These are phyloP conservation scores for Leishmania guyanensis DNA, from an alignment of 208 protist genomes.

Conservation along the genomic window DNA sequence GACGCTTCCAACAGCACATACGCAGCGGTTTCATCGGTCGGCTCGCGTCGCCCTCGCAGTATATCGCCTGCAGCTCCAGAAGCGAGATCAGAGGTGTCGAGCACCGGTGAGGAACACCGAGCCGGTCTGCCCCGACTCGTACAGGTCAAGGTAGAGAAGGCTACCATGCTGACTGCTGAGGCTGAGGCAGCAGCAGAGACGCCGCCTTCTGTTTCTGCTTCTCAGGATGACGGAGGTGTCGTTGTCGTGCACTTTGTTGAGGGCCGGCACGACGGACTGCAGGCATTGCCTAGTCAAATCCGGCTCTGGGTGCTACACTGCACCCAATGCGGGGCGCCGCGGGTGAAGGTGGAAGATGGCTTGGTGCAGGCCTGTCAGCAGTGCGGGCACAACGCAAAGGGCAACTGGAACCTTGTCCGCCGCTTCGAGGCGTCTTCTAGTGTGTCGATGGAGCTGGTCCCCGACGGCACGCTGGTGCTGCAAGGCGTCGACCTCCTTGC, in stretches of 20 bases:
- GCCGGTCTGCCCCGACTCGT: neutral
- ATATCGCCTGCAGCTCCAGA: constrained; percentile 2
- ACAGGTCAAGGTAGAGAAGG: constrained; percentile 27
- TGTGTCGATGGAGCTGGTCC: constrained; percentile 78
- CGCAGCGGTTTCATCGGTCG: neutral
- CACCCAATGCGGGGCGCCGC: constrained; percentile 43
- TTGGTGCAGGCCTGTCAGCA: constrained; percentile 40
- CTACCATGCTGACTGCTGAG: neutral
- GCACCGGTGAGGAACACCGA: neutral
- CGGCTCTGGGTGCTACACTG: constrained; percentile 83
- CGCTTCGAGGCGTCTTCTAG: constrained; percentile 48
- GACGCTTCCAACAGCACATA: neutral
- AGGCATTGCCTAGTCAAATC: constrained; percentile 64
- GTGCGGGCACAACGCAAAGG: constrained; percentile 44
- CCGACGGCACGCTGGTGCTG: constrained; percentile 77
- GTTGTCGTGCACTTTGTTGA: constrained; percentile 72
- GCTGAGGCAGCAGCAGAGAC: constrained; percentile 2
- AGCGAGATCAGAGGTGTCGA: neutral
- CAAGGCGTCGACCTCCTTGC: constrained; percentile 69
- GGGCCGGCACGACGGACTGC: constrained; percentile 21
- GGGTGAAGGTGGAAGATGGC: constrained; percentile 65
- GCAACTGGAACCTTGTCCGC: constrained; percentile 67
- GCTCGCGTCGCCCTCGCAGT: constrained; percentile 16
- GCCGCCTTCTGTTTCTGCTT: constrained; percentile 13
- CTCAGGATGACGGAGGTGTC: constrained; percentile 55